These are phyloP conservation scores for Metschnikowia gelsemii DNA, from an alignment of 805 yeast species.

Conservation along the genomic window DNA sequence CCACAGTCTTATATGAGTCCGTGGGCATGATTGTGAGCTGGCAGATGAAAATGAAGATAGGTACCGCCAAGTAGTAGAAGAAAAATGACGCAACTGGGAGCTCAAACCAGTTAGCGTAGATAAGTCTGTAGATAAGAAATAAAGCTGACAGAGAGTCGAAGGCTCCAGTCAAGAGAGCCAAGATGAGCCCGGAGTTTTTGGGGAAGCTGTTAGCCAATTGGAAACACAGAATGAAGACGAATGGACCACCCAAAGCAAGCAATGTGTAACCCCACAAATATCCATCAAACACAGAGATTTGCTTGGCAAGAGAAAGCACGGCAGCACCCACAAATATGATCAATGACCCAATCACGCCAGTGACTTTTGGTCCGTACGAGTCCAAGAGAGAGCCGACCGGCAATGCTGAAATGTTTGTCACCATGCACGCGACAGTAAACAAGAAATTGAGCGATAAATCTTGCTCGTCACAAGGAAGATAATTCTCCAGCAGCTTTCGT, in stretches of 20 bases:
- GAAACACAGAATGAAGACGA: constrained; percentile 85
- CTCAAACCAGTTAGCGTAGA: constrained; percentile 47
- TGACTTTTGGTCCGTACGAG: constrained; percentile 71
- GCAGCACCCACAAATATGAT: constrained; percentile 58
- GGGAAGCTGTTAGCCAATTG: constrained; percentile 90
- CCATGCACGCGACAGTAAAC: constrained; percentile 84
- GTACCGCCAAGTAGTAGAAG: constrained; percentile 65
- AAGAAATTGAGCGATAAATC: constrained; percentile 78
- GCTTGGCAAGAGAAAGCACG: constrained; percentile 41
- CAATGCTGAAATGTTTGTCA: constrained; percentile 79
- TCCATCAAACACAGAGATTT: constrained; percentile 50
- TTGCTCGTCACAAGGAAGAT: constrained; percentile 60
- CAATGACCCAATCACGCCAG: constrained; percentile 72
- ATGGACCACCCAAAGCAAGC: constrained; percentile 91
- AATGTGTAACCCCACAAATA: constrained; percentile 72
- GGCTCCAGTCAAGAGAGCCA: constrained; percentile 89
- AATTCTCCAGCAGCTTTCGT: neutral
- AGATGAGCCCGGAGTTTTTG: constrained; percentile 70
- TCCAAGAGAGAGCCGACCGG: constrained; percentile 82
- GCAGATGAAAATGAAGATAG: constrained; percentile 70
- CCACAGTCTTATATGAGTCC: constrained; percentile 70
- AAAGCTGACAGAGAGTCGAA: constrained; percentile 92
- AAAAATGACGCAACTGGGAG: constrained; percentile 61
- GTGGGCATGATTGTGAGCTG: constrained; percentile 80
- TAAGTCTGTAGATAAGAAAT: constrained; percentile 68